These are phyloP conservation scores for Aspergillus sojae DNA, from an alignment of 2,329 filamentous ascomycete genomes.

Conservation along the genomic window DNA sequence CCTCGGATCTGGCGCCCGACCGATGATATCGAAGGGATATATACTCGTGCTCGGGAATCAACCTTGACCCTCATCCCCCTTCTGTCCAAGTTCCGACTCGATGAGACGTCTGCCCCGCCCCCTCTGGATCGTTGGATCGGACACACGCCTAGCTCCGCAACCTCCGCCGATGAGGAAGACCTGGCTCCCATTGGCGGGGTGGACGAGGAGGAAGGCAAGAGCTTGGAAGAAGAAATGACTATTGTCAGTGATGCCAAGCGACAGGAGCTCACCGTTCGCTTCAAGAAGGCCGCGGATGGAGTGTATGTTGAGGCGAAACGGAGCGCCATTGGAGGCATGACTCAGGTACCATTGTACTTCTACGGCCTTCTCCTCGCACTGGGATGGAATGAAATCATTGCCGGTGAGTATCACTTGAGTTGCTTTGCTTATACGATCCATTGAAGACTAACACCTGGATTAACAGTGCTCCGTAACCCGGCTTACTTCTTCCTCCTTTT, in stretches of 20 bases:
- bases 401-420: constrained; percentile 64
- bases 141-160: constrained; percentile 70
- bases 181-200: constrained; percentile 86
- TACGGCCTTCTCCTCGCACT: constrained; percentile 85
- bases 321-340: constrained; percentile 91
- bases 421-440: background rate
- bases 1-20: constrained; percentile 95
- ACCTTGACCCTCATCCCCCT: constrained; percentile 90
- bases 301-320: constrained; percentile 98
- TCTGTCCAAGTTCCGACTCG: constrained; percentile 79
- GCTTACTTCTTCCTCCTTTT: constrained; percentile 89
- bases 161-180: constrained; percentile 86
- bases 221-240: constrained; percentile 92
- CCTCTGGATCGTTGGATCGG: constrained; percentile 87
- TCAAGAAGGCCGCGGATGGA: constrained; percentile 97
- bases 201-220: constrained; percentile 93
- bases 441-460: background rate
- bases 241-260: constrained; percentile 88
- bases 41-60: constrained; percentile 88
- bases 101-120: constrained; percentile 72
- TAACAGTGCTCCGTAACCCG: constrained; percentile 86
- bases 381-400: constrained; percentile 98
- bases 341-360: constrained; percentile 92
- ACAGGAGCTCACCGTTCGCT: constrained; percentile 87
- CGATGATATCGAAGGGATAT: constrained; percentile 95